Percentiles rank a stretch among this genome's conserved stretches.
phyloP scores from a whole-genome alignment of 2,329 filamentous ascomycete species.

The Verticillium klebahnii region DNA sequence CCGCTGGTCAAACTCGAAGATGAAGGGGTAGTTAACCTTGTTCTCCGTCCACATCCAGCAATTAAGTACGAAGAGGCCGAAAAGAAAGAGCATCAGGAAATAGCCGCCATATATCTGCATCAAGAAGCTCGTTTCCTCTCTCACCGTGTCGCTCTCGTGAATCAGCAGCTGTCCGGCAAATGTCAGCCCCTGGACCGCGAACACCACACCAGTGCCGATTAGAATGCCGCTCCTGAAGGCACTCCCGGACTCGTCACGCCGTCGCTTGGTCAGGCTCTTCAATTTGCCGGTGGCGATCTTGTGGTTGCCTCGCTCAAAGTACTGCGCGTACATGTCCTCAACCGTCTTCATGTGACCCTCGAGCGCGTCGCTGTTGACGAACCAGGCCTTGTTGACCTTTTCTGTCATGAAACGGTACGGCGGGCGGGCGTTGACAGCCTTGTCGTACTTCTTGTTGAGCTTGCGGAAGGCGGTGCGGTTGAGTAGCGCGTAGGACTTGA shows the following conservation, averaged over 20 bases:
- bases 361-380: slow-evolving; percentile 82
- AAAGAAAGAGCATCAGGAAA: slow-evolving; percentile 76
- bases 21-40: slow-evolving; percentile 94
- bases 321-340: slow-evolving; percentile 89
- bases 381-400: slow-evolving; percentile 85
- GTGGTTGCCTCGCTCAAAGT: slow-evolving; percentile 90
- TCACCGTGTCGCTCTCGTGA: slow-evolving; percentile 41
- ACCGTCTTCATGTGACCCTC: slow-evolving; percentile 76
- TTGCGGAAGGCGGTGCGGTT: slow-evolving; percentile 95
- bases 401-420: slow-evolving; percentile 81
- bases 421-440: slow-evolving; percentile 74
- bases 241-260: slow-evolving; percentile 49
- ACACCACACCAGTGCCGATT: slow-evolving; percentile 63
- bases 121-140: slow-evolving; percentile 59
- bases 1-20: slow-evolving; percentile 91
- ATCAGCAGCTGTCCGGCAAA: slow-evolving; percentile 52
- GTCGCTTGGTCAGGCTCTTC: slow-evolving; percentile 62
- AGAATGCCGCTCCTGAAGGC: slow-evolving; percentile 61
- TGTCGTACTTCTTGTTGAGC: slow-evolving; percentile 99
- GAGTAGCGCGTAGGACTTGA: slow-evolving; percentile 85
- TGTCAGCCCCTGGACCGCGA: slow-evolving; percentile 61
- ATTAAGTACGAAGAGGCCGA: slow-evolving; percentile 79
- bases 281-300: slow-evolving; percentile 89
- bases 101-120: slow-evolving; percentile 92
- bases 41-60: slow-evolving; percentile 77